Base-by-base conservation (phyloP, 1,284 basidiomycete species). In the Malassezia equina region DNA sequence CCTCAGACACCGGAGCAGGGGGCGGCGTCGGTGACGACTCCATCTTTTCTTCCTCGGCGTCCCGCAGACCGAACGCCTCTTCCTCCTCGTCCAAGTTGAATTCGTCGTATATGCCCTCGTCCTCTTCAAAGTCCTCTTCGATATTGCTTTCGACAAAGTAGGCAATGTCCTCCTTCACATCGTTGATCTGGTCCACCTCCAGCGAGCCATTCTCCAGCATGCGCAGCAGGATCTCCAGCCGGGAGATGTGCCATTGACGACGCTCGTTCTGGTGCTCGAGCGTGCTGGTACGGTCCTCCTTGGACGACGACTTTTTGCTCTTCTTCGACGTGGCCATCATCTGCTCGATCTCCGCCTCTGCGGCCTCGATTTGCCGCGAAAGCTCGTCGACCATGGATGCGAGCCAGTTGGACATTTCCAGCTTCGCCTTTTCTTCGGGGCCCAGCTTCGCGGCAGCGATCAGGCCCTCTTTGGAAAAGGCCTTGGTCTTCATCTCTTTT, bases 401-500 rank as follows among this genome's bases (percentile, higher is more conserved):
- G 12, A 74, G 47, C 71, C 71, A 74, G 12, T 84, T 78, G 40
- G 86, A 85, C 55, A 86, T 84, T 71, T 96, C 91, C 61, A 86
- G 81, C 77, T 96, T 95, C 77, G 93, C 90, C 78, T 93, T 89
- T 60, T 94, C 90, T 75, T 88, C 90, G 47, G 94, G 94, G 75
- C 98, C 94, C 27, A 98, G 84, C 70, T 88, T 88, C 42, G 89
- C 83, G 4, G 90, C 90, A 53, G 91, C 89, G 61, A 87, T 95
- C 31, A 99, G 81, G 32, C 94, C 94, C 76, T 96, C 94, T 77
- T 98, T 99, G 28, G 91, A 96, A 78, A 98, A 99, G 0, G 94
- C 94, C 76, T 99, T 99, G 60, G 94, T 98, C 82, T 99, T 99
- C 90, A 98, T 96, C 78, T 98, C 94, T 79, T 98, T 99, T 79